These are phyloP conservation scores for Sporobolomyces roseus DNA, from an alignment of 768 basidiomycete genomes.

Conservation along the genomic window DNA sequence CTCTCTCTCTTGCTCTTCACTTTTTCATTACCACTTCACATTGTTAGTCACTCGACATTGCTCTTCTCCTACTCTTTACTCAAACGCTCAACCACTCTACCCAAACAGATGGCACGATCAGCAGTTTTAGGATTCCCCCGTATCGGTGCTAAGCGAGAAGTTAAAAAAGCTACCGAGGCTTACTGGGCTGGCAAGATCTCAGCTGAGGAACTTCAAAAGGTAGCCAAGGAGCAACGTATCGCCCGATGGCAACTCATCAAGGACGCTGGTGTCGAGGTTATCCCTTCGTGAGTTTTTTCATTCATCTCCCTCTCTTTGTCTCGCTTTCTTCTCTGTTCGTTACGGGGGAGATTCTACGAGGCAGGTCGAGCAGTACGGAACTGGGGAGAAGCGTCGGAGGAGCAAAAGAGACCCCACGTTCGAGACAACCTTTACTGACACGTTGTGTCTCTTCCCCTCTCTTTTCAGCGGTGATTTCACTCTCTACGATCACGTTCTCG, in stretches of 20 bases:
- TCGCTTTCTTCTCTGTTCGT: neutral
- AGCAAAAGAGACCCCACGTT: slow-evolving; percentile 20
- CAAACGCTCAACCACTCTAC: no score
- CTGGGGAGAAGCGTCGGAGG: no score
- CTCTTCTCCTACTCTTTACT: neutral
- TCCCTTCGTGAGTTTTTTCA: slow-evolving; percentile 73
- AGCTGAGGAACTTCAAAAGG: slow-evolving; percentile 80
- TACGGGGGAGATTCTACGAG: no score
- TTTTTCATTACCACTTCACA: neutral
- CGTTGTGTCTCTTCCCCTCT: slow-evolving; percentile 42
- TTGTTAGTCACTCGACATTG: neutral
- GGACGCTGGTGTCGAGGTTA: slow-evolving; percentile 75
- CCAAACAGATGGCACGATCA: slow-evolving; percentile 52
- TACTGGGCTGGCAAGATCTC: slow-evolving; percentile 94
- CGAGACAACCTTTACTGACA: neutral
- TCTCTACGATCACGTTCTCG: slow-evolving; percentile 96
- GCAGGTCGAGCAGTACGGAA: no score
- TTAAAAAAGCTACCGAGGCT: slow-evolving; percentile 90
- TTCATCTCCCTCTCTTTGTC: neutral
- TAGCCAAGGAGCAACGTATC: slow-evolving; percentile 81
- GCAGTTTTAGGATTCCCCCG: slow-evolving; percentile 90
- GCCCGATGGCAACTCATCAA: slow-evolving; percentile 82
- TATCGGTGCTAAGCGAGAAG: slow-evolving; percentile 61
- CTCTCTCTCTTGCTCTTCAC: slow-evolving; percentile 2
- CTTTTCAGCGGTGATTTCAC: slow-evolving; percentile 99